Base-by-base conservation (phyloP, 345 rosid species). In the Erysimum cheiranthoides region DNA sequence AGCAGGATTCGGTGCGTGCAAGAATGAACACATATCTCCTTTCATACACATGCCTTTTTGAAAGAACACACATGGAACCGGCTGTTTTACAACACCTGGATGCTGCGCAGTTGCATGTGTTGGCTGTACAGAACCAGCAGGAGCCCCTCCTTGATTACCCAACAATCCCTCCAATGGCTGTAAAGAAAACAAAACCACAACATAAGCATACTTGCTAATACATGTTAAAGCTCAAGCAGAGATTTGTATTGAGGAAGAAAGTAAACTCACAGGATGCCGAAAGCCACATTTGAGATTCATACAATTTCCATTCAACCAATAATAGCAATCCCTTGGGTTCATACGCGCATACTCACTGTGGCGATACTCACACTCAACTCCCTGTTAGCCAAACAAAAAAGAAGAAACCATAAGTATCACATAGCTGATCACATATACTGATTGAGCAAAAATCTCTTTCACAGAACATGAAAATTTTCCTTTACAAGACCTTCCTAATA, bases 271-370 rank as follows among this genome's bases (percentile, higher is more conserved):
- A 17, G 97, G 98, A 79, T 94, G 98, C 40, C 98, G 88, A 73
- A 89, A 92, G 2, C 90, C 93, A 36, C 98, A 94, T 70, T 92
- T 94, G 3, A 89, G 98, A 80, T 94, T 94, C 87, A 90, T 76
- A 77, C 98, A 94, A 69, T 84, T 92, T 4, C 98, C 92, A 78
- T 83, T 90, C 92, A 94, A 73, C 98, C 98, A 94, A 63, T 42
- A 94, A 80, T 86, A 94, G 80, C 98, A 94, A 84, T 92, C 97
- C 80, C 97, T 85, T 11, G 98, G 98, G 53, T 94, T 94, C 10
- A 92, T 78, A 69, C 98, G 88, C 17, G 97, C 98, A 81, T 85
- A 89, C 73, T 94, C 98, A 72, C 98, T 94, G 71, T 94, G 97
- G 12, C 98, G 98, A 80, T 94, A 94, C 84, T 94, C 98, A 34